These are phyloP conservation scores for Hypoxylon cercidicola DNA, from an alignment of 495 filamentous ascomycete species.

Conservation along the genomic window DNA sequence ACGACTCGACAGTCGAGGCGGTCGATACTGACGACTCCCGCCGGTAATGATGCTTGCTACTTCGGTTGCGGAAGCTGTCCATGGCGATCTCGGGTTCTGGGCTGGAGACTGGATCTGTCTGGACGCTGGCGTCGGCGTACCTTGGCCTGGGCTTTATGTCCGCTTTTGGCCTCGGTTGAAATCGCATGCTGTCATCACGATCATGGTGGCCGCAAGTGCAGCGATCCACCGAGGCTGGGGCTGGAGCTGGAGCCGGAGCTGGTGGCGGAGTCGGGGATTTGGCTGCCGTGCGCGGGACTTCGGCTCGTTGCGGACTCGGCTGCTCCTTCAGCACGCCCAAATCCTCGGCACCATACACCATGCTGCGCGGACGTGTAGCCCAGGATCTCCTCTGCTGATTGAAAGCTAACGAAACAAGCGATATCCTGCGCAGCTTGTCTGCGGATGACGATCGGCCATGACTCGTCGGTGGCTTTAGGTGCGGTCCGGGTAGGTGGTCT, in stretches of 20 bases:
- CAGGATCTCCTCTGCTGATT: slow-evolving; percentile 33
- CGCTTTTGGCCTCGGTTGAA: background rate
- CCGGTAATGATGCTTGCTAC: slow-evolving; percentile 10
- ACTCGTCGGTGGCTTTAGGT: slow-evolving; percentile 24
- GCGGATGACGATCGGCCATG: slow-evolving; percentile 37
- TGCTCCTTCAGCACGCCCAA: slow-evolving; percentile 42
- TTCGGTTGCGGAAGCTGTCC: slow-evolving; percentile 17
- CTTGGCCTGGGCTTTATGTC: slow-evolving; percentile 9
- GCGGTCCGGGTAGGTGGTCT: slow-evolving; percentile 25
- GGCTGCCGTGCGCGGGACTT: slow-evolving; percentile 5
- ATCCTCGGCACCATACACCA: slow-evolving; percentile 32
- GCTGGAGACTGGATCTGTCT: slow-evolving; percentile 31
- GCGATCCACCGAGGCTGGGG: background rate
- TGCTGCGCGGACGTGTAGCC: slow-evolving; percentile 40
- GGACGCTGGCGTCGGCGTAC: slow-evolving; percentile 41
- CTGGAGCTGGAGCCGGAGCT: background rate
- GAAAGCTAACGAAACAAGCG: slow-evolving; percentile 39
- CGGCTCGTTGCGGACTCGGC: slow-evolving; percentile 29
- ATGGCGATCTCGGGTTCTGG: slow-evolving; percentile 9
- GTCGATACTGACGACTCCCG: slow-evolving; percentile 35
- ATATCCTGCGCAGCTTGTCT: slow-evolving; percentile 36
- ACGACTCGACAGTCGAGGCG: slow-evolving; percentile 12
- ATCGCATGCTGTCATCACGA: background rate
- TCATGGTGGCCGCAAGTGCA: slow-evolving; percentile 22
- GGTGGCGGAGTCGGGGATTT: slow-evolving; percentile 6